A percentile compares a stretch with the other conserved stretches of the same genome.
These are phyloP conservation scores for Ceriops decandra DNA, from an alignment of 345 rosid genomes.

Conservation along the genomic window DNA sequence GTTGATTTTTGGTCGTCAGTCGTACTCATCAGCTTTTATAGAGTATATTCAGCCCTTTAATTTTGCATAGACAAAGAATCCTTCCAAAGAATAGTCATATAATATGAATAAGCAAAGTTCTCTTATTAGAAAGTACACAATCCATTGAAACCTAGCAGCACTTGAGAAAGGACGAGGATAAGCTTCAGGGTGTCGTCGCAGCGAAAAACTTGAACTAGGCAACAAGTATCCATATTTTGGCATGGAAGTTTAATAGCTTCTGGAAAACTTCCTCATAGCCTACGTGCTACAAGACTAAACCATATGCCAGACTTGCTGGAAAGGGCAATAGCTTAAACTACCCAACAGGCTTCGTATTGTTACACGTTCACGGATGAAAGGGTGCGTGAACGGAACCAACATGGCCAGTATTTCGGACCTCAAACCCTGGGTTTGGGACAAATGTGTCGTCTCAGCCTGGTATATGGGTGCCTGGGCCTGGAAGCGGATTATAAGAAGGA, in stretches of 20 bases:
- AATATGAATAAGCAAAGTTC: too few species aligned
- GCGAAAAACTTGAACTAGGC: not conserved
- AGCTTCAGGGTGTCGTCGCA: not conserved
- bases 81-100: too few species aligned
- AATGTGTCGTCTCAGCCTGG: slow-evolving; percentile 66
- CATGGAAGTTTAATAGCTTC: not conserved
- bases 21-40: too few species aligned
- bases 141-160: too few species aligned
- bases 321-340: not conserved
- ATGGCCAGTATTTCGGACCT: slow-evolving; percentile 46
- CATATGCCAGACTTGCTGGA: not conserved
- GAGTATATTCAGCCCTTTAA: too few species aligned
- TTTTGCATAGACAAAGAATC: too few species aligned
- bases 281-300: not conserved
- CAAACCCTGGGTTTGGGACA: slow-evolving; percentile 60
- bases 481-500: slow-evolving; percentile 31
- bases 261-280: not conserved
- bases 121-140: too few species aligned
- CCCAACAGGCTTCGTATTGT: not conserved
- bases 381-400: slow-evolving; percentile 30
- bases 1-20: too few species aligned
- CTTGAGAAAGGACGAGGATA: not conserved
- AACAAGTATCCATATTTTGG: not conserved
- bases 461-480: slow-evolving; percentile 29
- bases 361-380: slow-evolving; percentile 32